phyloP scores from a whole-genome alignment of 2,329 filamentous ascomycete species.

The Tolypocladium inflatum region DNA sequence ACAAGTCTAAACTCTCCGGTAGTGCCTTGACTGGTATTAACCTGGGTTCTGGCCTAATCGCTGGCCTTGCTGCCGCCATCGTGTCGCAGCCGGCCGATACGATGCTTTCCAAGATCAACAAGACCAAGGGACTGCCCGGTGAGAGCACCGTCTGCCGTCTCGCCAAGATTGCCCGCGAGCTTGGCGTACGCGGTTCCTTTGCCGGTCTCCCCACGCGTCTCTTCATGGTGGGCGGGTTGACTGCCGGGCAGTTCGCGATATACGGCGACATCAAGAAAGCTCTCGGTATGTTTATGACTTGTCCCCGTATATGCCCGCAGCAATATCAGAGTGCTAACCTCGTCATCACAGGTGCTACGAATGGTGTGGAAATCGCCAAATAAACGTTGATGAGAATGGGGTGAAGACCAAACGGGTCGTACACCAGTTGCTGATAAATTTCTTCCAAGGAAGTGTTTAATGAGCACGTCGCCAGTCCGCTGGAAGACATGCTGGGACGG shows the following conservation, averaged over 20 bases:
- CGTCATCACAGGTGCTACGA: background rate
- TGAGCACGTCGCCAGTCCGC: no score
- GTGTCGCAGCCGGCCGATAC: conserved; percentile 88
- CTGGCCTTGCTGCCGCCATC: conserved; percentile 74
- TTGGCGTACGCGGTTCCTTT: conserved; percentile 70
- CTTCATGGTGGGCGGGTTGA: conserved; percentile 59
- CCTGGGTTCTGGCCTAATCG: conserved; percentile 47
- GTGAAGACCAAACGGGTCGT: no score
- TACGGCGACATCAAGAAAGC: conserved; percentile 67
- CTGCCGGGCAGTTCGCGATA: conserved; percentile 79
- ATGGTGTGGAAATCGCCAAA: background rate
- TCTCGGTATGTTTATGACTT: conserved; percentile 21
- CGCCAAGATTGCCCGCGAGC: conserved; percentile 81
- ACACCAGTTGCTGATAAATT: no score
- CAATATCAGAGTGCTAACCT: background rate
- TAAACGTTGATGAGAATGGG: background rate
- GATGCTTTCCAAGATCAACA: conserved; percentile 95
- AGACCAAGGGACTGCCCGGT: conserved; percentile 79
- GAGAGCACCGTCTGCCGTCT: conserved; percentile 73
- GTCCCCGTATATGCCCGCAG: background rate
- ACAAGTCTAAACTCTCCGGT: conserved; percentile 61
- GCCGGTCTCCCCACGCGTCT: conserved; percentile 68
- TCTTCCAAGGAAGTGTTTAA: no score
- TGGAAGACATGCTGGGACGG: no score
- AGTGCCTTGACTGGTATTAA: conserved; percentile 71